phyloP scores from a whole-genome alignment of 2,329 filamentous ascomycete genomes.

The Claviceps paspali region DNA sequence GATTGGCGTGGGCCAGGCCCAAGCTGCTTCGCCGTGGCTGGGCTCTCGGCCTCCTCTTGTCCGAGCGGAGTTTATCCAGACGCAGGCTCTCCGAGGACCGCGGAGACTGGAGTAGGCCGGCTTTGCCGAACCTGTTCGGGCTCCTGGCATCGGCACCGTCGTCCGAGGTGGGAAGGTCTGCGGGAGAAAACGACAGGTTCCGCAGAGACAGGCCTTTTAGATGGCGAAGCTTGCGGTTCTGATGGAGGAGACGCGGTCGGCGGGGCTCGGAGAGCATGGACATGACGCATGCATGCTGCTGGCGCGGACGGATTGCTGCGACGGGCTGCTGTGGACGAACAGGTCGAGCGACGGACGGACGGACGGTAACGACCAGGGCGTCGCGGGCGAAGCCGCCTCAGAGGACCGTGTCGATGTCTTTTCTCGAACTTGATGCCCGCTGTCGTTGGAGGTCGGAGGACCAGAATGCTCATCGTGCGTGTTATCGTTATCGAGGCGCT shows the following conservation, averaged over 20 bases:
- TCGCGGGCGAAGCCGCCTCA: too few relatives aligned
- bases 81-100: constrained; percentile 23
- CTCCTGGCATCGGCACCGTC: constrained; percentile 59
- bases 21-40: constrained; percentile 32
- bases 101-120: constrained; percentile 36
- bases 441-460: too few relatives aligned
- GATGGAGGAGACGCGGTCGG: constrained; percentile 39
- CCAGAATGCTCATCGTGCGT: too few relatives aligned
- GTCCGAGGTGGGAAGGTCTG: constrained; percentile 53
- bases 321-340: too few relatives aligned
- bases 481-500: too few relatives aligned
- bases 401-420: too few relatives aligned
- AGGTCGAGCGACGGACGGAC: too few relatives aligned
- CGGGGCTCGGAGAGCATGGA: constrained; percentile 22
- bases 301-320: constrained; percentile 1
- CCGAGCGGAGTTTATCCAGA: constrained; percentile 3
- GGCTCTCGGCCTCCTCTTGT: constrained; percentile 7
- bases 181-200: constrained; percentile 57
- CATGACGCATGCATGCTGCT: constrained; percentile 14
- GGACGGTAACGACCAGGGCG: too few relatives aligned
- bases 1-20: constrained; percentile 30
- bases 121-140: constrained; percentile 45
- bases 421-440: too few relatives aligned
- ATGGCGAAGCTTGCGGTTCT: constrained; percentile 83
- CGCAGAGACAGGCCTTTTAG: constrained; percentile 75